These are phyloP conservation scores for Russula emetica DNA, from an alignment of 768 basidiomycete genomes.

Conservation along the genomic window DNA sequence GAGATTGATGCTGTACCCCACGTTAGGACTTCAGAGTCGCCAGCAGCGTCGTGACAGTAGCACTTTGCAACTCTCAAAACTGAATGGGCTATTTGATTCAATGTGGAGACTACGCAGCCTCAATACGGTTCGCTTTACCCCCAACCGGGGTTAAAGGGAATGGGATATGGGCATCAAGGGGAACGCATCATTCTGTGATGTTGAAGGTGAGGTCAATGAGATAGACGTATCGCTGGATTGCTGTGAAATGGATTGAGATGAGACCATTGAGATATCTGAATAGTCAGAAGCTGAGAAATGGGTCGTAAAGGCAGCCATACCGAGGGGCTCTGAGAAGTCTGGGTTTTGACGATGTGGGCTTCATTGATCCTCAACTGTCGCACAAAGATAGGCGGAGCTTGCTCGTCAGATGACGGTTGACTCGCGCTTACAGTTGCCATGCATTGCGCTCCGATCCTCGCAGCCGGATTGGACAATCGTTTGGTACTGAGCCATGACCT, in stretches of 20 bases:
- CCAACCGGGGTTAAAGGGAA: no score
- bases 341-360: background rate
- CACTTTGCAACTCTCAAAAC: background rate
- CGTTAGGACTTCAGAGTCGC: background rate
- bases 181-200: background rate
- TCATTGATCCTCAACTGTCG: background rate
- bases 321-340: background rate
- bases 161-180: no score
- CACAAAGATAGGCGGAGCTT: background rate
- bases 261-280: background rate
- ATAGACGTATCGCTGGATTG: no score
- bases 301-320: background rate
- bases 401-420: background rate
- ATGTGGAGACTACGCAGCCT: background rate
- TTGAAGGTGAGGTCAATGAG: no score
- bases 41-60: background rate
- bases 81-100: background rate
- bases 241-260: no score
- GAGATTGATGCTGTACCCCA: no score
- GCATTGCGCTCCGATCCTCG: conserved; percentile 8
- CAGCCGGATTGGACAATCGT: background rate
- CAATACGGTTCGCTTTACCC: background rate
- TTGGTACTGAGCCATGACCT: background rate
- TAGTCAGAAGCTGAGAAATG: background rate
- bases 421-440: no score